Evolutionary conservation across 345 rosid genomes (phyloP), one percentile per base, ranked within the genome.

Genomic region (Eucalyptus tenuipes): DNA sequence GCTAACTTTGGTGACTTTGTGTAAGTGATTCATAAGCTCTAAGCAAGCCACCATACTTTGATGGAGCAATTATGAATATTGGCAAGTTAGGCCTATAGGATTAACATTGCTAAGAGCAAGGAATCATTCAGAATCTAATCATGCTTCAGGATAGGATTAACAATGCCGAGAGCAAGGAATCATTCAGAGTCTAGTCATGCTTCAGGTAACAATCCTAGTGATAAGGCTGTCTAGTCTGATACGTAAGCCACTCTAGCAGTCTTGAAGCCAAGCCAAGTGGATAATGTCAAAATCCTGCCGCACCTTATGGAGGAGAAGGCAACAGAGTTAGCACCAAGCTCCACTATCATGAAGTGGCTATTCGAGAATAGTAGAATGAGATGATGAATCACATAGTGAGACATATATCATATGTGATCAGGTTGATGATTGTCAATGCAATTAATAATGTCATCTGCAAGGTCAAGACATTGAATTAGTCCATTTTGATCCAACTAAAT

Each of bases 151-250:
- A 20, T 22, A 29, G 37, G 71, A n/a, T 64, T 13, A 7, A 64
- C 37, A 64, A 64, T 29, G 5, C 2, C 5, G 1, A 29, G 4
- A 29, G 33, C 17, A 29, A 64, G 17, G 18, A 29, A 64, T 64
- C 71, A 29, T 6, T 15, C 1, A 3, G 3, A 29, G 71, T 7
- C 1, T n/a, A n/a, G n/a, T 64, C 2, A 64, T 64, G 37, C 37
- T 64, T 13, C 20, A 7, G 0, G 75, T n/a, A 64, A 64, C 5
- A 64, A 29, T 4, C 33, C 10, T 2, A 31, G 9, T 64, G 40
- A 64, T 14, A 14, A 9, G 17, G 40, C 1, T 14, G 0, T 16
- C 37, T 31, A n/a, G 3, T 7, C 16, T 0, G 2, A 14, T 31
- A n/a, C 2, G 5, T 14, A 2, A n/a, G 10, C 20, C 37, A 3